Percentiles rank a stretch among this genome's conserved stretches.
These are phyloP conservation scores for Zymoseptoria tritici DNA, from an alignment of 2,329 filamentous ascomycete genomes.

Conservation along the genomic window DNA sequence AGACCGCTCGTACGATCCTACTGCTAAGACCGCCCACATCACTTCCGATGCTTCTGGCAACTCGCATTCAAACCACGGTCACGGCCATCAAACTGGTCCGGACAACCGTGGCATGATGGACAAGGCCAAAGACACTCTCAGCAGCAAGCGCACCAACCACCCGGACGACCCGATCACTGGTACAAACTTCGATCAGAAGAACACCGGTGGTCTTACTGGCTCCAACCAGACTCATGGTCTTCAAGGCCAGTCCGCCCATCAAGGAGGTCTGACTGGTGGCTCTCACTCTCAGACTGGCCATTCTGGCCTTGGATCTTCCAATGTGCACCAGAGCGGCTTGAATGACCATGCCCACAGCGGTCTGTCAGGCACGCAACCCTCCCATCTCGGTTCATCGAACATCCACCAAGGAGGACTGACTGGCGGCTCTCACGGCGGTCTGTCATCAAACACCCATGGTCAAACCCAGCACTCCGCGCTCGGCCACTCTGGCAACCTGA, in stretches of 20 bases:
- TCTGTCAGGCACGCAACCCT: neutral
- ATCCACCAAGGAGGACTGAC: neutral
- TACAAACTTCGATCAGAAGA: neutral
- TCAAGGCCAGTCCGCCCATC: neutral
- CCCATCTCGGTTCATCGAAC: neutral
- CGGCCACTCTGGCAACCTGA: neutral
- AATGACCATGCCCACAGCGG: neutral
- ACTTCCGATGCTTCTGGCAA: neutral
- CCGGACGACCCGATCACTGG: neutral
- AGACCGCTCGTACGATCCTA: neutral
- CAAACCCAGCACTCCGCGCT: neutral
- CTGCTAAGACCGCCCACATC: neutral
- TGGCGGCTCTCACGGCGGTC: neutral
- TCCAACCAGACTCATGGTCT: neutral
- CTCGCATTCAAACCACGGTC: neutral
- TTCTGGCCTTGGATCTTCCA: neutral
- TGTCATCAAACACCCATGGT: neutral
- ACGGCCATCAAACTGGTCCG: neutral
- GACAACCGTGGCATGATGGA: slow-evolving; percentile 1
- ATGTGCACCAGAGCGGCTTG: neutral
- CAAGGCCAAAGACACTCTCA: neutral
- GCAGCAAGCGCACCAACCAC: neutral
- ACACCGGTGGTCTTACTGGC: neutral
- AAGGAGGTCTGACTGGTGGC: neutral
- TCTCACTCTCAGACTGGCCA: neutral